Base-by-base conservation (phyloP, 2,329 filamentous ascomycete genomes). In the Cordyceps cateniannulata region DNA sequence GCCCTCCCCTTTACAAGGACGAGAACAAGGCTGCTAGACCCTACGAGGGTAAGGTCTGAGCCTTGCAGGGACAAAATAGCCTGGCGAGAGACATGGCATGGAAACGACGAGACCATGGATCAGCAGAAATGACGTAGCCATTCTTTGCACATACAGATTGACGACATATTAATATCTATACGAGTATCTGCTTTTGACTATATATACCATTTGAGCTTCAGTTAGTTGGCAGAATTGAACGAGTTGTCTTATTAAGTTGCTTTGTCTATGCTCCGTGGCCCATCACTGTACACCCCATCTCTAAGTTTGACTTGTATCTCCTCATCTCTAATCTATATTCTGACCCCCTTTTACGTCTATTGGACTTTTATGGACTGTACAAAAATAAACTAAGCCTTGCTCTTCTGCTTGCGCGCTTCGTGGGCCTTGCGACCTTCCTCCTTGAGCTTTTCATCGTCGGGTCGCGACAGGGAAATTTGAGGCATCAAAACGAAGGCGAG, bases 401-500 rank as follows among this genome's bases (percentile, higher is more conserved):
- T 62, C 24, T 61, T 56, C 20, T 49, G 24, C 25, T 62, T 62
- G 18, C 61, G 40, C 4, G 47, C 61, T 45, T 62, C 53, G 2
- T 59, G 45, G 20, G 50, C 61, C 14, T 59, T 64, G 7, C 66
- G 69, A 1, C 71, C 75, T 59, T 71, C 69, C 62, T 75, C 70
- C 54, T 73, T 74, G n/a, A 76, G 61, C 35, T 67, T 69, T 3
- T 65, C 68, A 38, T 77, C 75, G 51, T 77, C 75, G 0, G 73
- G 70, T 7, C 74, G 65, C 12, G 67, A 56, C 25, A 77, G 65
- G 25, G 75, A 71, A 1, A 76, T 68, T 27, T 77, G 75, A 0
- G 74, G 74, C 72, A 77, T 76, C 52, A 77, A 60, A 0, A 73
- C 62, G n/a, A 73, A 73, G 0, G 75, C 72, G 6, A 77, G 49